phyloP scores from a whole-genome alignment of 306 rosid genomes.

The Hippophae rhamnoides region DNA sequence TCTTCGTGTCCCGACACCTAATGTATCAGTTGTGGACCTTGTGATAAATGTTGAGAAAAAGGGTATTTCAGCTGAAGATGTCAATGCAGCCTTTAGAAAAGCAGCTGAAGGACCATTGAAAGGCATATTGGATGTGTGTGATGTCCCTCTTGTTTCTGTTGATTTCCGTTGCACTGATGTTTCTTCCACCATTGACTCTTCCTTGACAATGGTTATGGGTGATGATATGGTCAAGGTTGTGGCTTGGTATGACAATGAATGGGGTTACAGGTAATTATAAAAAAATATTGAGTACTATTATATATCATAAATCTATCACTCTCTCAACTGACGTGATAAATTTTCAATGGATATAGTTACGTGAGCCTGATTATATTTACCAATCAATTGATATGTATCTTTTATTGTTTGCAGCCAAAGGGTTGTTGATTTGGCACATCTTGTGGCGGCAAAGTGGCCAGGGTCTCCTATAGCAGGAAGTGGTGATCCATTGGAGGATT shows the following conservation, averaged over 20 bases:
- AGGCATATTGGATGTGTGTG: constrained; percentile 90
- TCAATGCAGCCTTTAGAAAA: constrained; percentile 85
- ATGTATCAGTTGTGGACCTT: constrained; percentile 93
- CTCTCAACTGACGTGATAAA: neutral
- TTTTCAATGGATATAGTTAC: neutral
- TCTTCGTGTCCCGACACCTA: constrained; percentile 97
- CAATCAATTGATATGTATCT: too few species aligned
- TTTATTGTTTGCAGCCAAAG: constrained; percentile 61
- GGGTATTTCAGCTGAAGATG: constrained; percentile 86
- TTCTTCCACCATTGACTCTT: constrained; percentile 86
- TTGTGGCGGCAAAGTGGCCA: constrained; percentile 88
- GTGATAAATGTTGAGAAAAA: constrained; percentile 82
- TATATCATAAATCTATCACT: neutral
- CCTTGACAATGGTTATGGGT: constrained; percentile 98
- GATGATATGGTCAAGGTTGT: constrained; percentile 99
- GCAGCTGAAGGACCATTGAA: constrained; percentile 74
- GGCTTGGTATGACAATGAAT: constrained; percentile 99
- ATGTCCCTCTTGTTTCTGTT: constrained; percentile 82
- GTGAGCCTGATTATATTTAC: neutral
- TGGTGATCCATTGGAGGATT: constrained; percentile 93
- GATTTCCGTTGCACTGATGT: constrained; percentile 91
- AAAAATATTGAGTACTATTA: too few species aligned
- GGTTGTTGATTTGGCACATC: constrained; percentile 93
- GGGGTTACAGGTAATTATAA: constrained; percentile 85
- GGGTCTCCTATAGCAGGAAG: constrained; percentile 38